Percentiles rank a stretch among this genome's conserved stretches.
These are phyloP conservation scores for Cordyceps sp. DNA, from an alignment of 2,329 filamentous ascomycete species.

Conservation along the genomic window DNA sequence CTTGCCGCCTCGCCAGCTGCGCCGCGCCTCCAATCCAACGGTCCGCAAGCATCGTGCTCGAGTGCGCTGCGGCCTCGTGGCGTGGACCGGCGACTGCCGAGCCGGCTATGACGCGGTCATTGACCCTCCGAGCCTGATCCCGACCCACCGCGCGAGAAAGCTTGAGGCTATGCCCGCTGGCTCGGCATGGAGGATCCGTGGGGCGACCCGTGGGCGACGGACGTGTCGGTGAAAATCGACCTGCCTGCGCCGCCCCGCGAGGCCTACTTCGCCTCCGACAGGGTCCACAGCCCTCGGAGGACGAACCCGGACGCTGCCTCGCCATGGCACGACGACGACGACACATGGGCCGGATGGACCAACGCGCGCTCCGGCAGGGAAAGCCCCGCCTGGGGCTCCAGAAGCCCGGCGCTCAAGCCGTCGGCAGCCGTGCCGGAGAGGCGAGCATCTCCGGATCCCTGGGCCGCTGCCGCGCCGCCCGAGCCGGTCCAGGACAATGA, in stretches of 20 bases:
- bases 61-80: too few relatives aligned
- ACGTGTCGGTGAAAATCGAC: conserved; percentile 18
- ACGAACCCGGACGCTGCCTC: conserved; percentile 6
- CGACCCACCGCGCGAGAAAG: too few relatives aligned
- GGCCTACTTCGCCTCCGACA: conserved; percentile 13
- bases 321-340: conserved; percentile 15
- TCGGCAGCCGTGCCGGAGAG: conserved; percentile 1
- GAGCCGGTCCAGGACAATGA: conserved; percentile 1
- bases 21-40: too few relatives aligned
- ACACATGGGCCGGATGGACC: conserved; percentile 12
- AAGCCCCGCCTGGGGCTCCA: too few relatives aligned
- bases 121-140: too few relatives aligned
- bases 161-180: too few relatives aligned
- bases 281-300: conserved; percentile 7
- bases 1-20: too few relatives aligned
- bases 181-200: conserved; percentile 44
- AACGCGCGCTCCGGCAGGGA: conserved; percentile 1
- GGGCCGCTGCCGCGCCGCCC: conserved; percentile 3
- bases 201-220: conserved; percentile 41
- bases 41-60: too few relatives aligned
- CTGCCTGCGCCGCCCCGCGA: conserved; percentile 15
- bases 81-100: too few relatives aligned
- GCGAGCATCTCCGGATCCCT: conserved; percentile 10
- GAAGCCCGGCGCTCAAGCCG: too few relatives aligned
- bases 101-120: too few relatives aligned